Conservation (phyloP, 306 rosid genomes). For the Cicer cuneatum region DNA sequence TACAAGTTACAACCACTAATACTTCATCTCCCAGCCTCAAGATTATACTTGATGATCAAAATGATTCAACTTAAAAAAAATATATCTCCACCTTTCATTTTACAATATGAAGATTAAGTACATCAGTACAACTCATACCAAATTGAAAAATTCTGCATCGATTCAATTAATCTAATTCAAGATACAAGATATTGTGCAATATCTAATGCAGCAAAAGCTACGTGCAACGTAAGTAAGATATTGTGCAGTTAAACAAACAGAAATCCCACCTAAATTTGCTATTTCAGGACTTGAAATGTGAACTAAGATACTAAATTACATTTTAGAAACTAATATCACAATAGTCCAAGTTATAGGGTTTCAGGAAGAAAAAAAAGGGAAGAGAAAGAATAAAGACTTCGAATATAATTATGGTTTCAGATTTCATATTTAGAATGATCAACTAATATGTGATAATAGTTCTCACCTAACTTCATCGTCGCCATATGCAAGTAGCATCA, state of each 20-base stretch:
- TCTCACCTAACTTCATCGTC: conserved; percentile 90
- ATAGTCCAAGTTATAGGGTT: neutral
- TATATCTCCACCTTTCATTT: neutral
- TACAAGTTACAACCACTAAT: conserved; percentile 17
- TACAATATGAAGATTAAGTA: conserved; percentile 25
- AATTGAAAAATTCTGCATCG: neutral
- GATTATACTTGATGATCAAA: conserved; percentile 23
- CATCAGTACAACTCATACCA: neutral
- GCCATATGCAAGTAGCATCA: conserved; percentile 91
- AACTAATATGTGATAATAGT: conserved; percentile 41
- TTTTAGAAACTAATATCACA: neutral
- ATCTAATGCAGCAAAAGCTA: neutral
- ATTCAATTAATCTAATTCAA: conserved; percentile 17
- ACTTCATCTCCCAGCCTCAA: conserved; percentile 34
- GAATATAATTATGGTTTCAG: neutral
- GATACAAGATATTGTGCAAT: conserved; percentile 24
- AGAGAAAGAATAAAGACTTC: conserved; percentile 5
- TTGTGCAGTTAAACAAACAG: conserved; percentile 8
- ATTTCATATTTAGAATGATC: conserved; percentile 32
- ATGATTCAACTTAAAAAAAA: neutral
- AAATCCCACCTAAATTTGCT: neutral
- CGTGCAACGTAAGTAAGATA: neutral
- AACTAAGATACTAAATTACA: neutral
- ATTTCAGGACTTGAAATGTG: neutral
- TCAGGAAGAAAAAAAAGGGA: neutral